Conservation (phyloP, 2,329 filamentous ascomycete species). For the Clonostachys rosea region DNA sequence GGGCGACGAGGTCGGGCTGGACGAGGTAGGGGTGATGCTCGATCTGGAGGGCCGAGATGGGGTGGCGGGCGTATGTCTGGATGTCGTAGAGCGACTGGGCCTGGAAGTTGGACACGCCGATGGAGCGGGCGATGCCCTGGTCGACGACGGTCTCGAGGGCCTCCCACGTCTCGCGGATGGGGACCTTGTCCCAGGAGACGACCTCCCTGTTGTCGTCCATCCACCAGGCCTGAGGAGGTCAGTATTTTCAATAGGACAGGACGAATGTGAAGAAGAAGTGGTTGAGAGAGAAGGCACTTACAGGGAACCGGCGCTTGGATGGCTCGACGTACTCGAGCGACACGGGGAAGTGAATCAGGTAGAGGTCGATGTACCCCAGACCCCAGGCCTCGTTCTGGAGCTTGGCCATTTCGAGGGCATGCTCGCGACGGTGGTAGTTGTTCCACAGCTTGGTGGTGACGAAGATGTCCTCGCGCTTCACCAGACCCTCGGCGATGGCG, state of each 20-base stretch:
- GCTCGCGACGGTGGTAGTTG: constrained; percentile 75
- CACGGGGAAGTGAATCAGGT: constrained; percentile 66
- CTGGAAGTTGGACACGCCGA: constrained; percentile 77
- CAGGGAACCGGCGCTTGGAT: constrained; percentile 29
- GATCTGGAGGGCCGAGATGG: constrained; percentile 55
- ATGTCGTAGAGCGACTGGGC: constrained; percentile 55
- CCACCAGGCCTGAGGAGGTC: constrained; percentile 19
- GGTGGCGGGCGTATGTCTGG: constrained; percentile 50
- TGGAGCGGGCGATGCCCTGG: constrained; percentile 60
- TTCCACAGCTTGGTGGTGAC: constrained; percentile 90
- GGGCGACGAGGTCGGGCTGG: constrained; percentile 49
- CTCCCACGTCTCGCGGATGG: constrained; percentile 74
- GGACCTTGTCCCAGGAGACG: constrained; percentile 40
- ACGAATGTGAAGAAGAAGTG: constrained; percentile 8
- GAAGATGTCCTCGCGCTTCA: constrained; percentile 76
- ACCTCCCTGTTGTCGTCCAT: constrained; percentile 40
- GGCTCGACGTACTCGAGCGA: constrained; percentile 36
- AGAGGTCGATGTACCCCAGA: constrained; percentile 82
- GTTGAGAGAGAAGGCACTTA: constrained; percentile 6
- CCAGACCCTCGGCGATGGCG: constrained; percentile 49
- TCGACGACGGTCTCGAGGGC: constrained; percentile 71
- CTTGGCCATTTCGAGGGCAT: constrained; percentile 66
- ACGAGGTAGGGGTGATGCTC: constrained; percentile 67
- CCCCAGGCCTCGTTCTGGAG: constrained; percentile 76
- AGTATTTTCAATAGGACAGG: no score